Percentiles rank a stretch among this genome's conserved stretches.
Evolutionary conservation across 305 asterid species (phyloP).

Genomic region (Stenogyne calaminthoides): DNA sequence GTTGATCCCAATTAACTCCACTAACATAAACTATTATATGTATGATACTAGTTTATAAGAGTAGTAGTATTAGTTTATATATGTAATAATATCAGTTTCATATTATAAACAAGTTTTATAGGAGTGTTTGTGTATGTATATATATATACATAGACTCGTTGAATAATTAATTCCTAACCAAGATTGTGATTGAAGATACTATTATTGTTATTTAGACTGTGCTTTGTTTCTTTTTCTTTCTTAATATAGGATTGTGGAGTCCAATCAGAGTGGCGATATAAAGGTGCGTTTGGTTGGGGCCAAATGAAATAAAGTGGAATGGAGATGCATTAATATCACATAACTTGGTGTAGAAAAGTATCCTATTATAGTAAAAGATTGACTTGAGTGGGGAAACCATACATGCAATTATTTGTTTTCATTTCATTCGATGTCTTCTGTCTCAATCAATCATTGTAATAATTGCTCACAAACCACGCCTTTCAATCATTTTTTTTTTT

Average conservation of each 20-base stretch:
- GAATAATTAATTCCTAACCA: not conserved
- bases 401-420: conserved; percentile 11
- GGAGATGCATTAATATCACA: not conserved
- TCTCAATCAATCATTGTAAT: conserved; percentile 20
- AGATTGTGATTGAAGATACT: not conserved
- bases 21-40: too few species aligned
- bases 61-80: too few species aligned
- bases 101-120: too few species aligned
- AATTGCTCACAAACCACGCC: conserved; percentile 25
- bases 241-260: not conserved
- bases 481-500: conserved; percentile 22
- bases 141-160: too few species aligned
- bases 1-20: too few species aligned
- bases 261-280: conserved; percentile 3
- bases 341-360: not conserved
- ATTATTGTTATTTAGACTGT: not conserved
- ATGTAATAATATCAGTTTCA: too few species aligned
- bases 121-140: too few species aligned
- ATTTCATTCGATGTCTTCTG: not conserved
- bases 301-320: not conserved
- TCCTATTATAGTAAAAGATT: conserved; percentile 20
- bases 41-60: too few species aligned
- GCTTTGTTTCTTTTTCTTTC: not conserved
- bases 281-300: conserved; percentile 1
- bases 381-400: conserved; percentile 6